Conservation (phyloP, 441 rosid species). For the Dalechampia spathulata region DNA sequence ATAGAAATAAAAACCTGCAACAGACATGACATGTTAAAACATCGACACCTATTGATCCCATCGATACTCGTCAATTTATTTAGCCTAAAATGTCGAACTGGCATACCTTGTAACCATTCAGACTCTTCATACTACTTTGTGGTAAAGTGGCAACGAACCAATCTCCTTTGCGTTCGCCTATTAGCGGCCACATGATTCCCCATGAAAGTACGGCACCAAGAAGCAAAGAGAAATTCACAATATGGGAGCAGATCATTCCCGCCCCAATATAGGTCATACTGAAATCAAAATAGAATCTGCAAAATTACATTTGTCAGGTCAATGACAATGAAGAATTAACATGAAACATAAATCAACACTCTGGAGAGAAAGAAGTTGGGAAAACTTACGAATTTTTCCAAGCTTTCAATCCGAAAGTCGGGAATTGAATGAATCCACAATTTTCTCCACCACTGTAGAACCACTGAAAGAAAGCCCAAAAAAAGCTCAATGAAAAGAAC, state of each 20-base stretch:
- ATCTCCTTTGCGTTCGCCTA: conserved; percentile 53
- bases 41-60: not conserved
- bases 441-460: conserved; percentile 65
- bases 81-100: not conserved
- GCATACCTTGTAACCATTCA: conserved; percentile 77
- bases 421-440: conserved; percentile 83
- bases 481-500: conserved; percentile 67
- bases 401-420: conserved; percentile 77
- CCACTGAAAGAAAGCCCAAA: conserved; percentile 97
- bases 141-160: conserved; percentile 53
- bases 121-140: conserved; percentile 72
- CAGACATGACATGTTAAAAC: not conserved
- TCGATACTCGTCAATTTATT: no score
- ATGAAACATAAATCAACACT: no score
- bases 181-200: conserved; percentile 94
- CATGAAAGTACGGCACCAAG: conserved; percentile 82
- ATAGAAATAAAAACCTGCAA: conserved; percentile 82
- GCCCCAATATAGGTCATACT: conserved; percentile 85
- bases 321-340: conserved; percentile 8
- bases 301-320: conserved; percentile 15
- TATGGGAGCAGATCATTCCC: conserved; percentile 95
- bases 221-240: conserved; percentile 77
- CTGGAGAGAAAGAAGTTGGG: not conserved
- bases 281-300: conserved; percentile 89
- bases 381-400: conserved; percentile 61